phyloP scores from a whole-genome alignment of 768 basidiomycete genomes.

The Lactifluus hygrophoroides region DNA sequence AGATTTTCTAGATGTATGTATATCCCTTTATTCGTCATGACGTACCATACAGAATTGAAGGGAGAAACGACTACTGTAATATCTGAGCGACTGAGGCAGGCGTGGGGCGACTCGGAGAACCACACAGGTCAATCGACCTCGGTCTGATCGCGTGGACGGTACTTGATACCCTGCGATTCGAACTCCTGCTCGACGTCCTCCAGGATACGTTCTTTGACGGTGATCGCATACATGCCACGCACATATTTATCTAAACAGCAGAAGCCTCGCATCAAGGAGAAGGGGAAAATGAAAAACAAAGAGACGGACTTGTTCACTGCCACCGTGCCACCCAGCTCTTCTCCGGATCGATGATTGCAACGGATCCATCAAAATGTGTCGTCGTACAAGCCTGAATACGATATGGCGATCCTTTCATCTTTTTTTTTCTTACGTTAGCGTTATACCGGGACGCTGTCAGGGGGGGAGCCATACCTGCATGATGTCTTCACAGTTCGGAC shows the following conservation, averaged over 20 bases:
- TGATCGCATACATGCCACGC: constrained; percentile 88
- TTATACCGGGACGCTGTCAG: too few relatives aligned
- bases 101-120: background rate
- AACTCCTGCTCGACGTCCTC: constrained; percentile 81
- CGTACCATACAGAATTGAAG: background rate
- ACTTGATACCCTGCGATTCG: constrained; percentile 67
- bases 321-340: constrained; percentile 93
- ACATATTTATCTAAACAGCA: constrained; percentile 70
- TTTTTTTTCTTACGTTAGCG: background rate
- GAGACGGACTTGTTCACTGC: constrained; percentile 80
- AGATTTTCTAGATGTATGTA: background rate
- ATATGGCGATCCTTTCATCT: constrained; percentile 88
- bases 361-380: constrained; percentile 85
- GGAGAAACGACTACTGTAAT: too few relatives aligned
- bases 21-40: too few relatives aligned
- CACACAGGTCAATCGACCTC: constrained; percentile 49
- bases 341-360: constrained; percentile 79
- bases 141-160: constrained; percentile 76
- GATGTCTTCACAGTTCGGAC: constrained; percentile 96
- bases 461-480: constrained; percentile 86
- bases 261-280: background rate
- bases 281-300: constrained; percentile 13
- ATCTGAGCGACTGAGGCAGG: background rate
- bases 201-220: constrained; percentile 77
- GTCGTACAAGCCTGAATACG: constrained; percentile 83